Base-by-base conservation (phyloP, 108 stramenopile genomes). In the Cyclotella kingstonii region DNA sequence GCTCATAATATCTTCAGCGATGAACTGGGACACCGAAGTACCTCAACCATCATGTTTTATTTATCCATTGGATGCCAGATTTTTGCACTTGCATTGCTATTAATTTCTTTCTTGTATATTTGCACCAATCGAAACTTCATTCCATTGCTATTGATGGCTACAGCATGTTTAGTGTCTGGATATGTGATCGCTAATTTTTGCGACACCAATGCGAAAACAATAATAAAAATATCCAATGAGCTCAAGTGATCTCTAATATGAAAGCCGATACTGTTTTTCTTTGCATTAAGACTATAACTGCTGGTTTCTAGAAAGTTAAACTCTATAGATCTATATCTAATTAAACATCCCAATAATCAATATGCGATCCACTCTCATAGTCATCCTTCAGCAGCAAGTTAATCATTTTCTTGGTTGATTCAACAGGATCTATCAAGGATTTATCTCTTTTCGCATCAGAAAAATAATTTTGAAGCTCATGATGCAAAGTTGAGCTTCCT, bases 331-430 rank as follows among this genome's bases (percentile, higher is more conserved):
- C n/a, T n/a, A n/a, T n/a, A n/a, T n/a, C n/a, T 39, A 39, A 51
- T 55, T 40, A 66, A 34, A 53, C 50, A 72, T 91, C 90, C 65
- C 67, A 91, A 67, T 77, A 91, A 66, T 88, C 90, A 19, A 88
- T 36, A 73, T 91, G 90, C 15, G 75, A 56, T 31, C 87, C 90
- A 63, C 77, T 87, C 38, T 70, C 57, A 47, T 76, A 91, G 5
- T 80, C 58, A 47, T 85, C 57, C 46, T 66, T 40, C 15, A 50
- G 33, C 22, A 88, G 25, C 42, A 89, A 52, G 7, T 53, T 54
- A 42, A 89, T 66, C 40, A 92, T 54, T 48, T 81, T 83, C 22
- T 35, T 59, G 5, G 90, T 83, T 27, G 86, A 84, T 17, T 80
- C 81, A 9, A 73, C 66, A 26, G 82, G 78, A 54, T 77, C 50